Evolutionary conservation across 2,329 filamentous ascomycete species (phyloP).

Genomic region (Penicillium sp.): DNA sequence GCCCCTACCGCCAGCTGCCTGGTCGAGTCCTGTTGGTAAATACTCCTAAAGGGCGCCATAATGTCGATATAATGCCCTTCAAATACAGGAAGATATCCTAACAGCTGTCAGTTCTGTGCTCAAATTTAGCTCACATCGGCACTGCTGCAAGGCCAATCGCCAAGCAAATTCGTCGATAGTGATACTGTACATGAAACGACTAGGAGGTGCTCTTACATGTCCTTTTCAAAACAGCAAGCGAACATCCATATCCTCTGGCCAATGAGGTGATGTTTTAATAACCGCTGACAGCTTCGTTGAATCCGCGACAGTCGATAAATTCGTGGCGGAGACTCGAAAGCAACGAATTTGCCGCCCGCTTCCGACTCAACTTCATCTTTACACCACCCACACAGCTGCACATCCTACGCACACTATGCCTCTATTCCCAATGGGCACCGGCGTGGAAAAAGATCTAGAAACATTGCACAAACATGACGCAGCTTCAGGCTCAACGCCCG

Average conservation of each 20-base stretch:
- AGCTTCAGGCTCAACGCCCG: conserved; percentile 32
- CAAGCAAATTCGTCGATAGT: neutral
- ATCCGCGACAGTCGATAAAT: neutral
- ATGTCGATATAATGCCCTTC: conserved; percentile 20
- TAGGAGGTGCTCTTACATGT: conserved; percentile 23
- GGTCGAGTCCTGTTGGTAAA: conserved; percentile 32
- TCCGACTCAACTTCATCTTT: conserved; percentile 24
- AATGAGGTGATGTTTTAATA: neutral
- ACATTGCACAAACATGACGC: conserved; percentile 5
- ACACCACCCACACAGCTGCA: neutral
- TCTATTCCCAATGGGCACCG: conserved; percentile 41
- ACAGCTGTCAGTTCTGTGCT: conserved; percentile 8
- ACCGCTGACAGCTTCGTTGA: neutral
- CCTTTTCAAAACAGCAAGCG: conserved; percentile 22
- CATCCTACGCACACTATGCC: conserved; percentile 36
- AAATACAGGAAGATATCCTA: conserved; percentile 8
- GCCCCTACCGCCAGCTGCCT: conserved; percentile 34
- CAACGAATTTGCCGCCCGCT: conserved; percentile 35
- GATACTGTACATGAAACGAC: conserved; percentile 17
- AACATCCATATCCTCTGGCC: conserved; percentile 21
- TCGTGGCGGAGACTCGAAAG: conserved; percentile 4
- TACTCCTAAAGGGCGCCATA: conserved; percentile 34
- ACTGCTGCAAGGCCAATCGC: conserved; percentile 1
- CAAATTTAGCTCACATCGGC: conserved; percentile 1
- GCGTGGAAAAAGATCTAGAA: conserved; percentile 25